These are phyloP conservation scores for Colletotrichum godetiae DNA, from an alignment of 2,329 filamentous ascomycete species.

Conservation along the genomic window DNA sequence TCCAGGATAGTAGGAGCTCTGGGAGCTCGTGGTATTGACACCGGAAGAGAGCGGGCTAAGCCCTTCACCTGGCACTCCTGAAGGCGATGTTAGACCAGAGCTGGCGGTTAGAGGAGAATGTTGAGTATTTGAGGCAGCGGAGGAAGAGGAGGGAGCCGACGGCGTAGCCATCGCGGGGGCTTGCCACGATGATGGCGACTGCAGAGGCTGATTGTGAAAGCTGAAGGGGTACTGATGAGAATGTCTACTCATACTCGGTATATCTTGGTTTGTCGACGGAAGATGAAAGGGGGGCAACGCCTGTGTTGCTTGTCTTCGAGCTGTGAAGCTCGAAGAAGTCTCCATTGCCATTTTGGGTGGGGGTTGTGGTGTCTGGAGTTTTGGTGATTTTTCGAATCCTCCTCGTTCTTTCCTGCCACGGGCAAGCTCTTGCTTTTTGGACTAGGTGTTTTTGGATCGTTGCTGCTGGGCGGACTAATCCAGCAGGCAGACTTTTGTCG, in stretches of 20 bases:
- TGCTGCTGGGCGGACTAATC: background rate
- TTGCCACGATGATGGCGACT: constrained; percentile 26
- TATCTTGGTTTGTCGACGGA: constrained; percentile 65
- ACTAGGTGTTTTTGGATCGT: background rate
- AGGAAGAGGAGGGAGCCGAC: constrained; percentile 52
- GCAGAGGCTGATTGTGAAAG: constrained; percentile 21
- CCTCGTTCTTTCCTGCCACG: constrained; percentile 34
- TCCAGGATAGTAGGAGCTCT: constrained; percentile 57
- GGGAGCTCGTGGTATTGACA: constrained; percentile 69
- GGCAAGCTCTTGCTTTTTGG: background rate
- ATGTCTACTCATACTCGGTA: constrained; percentile 55
- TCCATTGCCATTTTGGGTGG: constrained; percentile 31
- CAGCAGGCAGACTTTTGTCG: background rate
- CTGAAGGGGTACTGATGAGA: constrained; percentile 38
- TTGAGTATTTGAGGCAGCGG: constrained; percentile 59
- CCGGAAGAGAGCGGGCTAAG: constrained; percentile 71
- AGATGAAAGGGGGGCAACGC: constrained; percentile 77
- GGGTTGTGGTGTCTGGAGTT: background rate
- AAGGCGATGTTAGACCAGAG: constrained; percentile 65
- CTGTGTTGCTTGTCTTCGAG: constrained; percentile 76
- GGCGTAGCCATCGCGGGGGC: constrained; percentile 23
- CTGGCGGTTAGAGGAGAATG: constrained; percentile 49
- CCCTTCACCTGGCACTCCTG: constrained; percentile 67
- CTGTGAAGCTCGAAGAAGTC: constrained; percentile 71
- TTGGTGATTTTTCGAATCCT: background rate